phyloP scores from a whole-genome alignment of 83 land plant species.

The Picea abies region DNA sequence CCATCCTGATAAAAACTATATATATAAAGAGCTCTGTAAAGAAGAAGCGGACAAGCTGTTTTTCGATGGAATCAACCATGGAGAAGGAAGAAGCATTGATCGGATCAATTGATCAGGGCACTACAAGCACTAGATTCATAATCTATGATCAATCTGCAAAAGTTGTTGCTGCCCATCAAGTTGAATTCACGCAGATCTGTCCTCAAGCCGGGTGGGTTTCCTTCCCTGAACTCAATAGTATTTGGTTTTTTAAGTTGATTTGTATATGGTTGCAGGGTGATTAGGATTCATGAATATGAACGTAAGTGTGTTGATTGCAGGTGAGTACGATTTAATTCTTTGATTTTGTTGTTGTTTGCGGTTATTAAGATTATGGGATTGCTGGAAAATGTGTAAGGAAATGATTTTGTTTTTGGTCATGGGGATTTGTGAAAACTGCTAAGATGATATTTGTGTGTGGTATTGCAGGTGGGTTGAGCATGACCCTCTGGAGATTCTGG shows the following conservation, averaged over 20 bases:
- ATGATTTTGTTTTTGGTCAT: not conserved
- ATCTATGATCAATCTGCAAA: slow-evolving; percentile 72
- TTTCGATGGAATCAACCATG: not conserved
- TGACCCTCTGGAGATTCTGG: slow-evolving; percentile 94
- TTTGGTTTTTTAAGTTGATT: not conserved
- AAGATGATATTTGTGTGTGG: not conserved
- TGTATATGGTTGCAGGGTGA: not conserved
- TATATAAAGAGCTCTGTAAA: too few relatives aligned
- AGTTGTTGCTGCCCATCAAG: slow-evolving; percentile 88
- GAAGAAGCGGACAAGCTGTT: too few relatives aligned
- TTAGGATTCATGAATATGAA: not conserved
- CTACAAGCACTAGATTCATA: slow-evolving; percentile 95
- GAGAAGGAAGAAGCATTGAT: slow-evolving; percentile 33
- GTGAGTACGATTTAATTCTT: not conserved
- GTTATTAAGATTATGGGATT: not conserved
- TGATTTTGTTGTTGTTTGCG: not conserved
- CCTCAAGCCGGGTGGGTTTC: slow-evolving; percentile 88
- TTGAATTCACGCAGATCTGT: slow-evolving; percentile 93
- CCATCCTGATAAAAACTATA: too few relatives aligned
- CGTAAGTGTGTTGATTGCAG: not conserved
- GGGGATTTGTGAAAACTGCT: slow-evolving; percentile 1
- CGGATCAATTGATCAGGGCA: slow-evolving; percentile 95
- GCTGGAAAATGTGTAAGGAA: not conserved
- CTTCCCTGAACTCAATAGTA: not conserved
- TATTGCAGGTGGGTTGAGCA: slow-evolving; percentile 97